These are phyloP conservation scores for Ceratopteris richardii DNA, from an alignment of 75 land plant species.

Conservation along the genomic window DNA sequence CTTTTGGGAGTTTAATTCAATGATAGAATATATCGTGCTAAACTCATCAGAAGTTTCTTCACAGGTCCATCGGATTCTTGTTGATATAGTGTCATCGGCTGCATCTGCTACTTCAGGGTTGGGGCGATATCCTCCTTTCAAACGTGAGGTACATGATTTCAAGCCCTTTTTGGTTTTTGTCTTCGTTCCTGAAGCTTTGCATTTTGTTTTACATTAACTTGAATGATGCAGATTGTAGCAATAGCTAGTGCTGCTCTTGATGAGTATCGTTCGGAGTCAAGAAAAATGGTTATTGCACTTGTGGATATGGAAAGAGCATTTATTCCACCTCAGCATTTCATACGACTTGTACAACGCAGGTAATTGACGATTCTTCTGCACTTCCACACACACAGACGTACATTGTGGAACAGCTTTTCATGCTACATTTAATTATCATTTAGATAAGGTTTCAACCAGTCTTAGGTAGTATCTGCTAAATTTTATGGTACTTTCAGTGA, in stretches of 20 bases:
- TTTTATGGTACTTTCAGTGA: no score
- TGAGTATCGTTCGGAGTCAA: conserved; percentile 71
- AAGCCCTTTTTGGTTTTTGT: no score
- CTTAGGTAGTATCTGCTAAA: no score
- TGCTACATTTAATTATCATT: no score
- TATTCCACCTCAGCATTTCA: conserved; percentile 99
- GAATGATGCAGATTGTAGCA: conserved; percentile 57
- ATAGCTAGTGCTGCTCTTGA: conserved; percentile 90
- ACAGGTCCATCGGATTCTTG: conserved; percentile 84
- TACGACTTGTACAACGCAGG: conserved; percentile 94
- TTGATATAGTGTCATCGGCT: conserved; percentile 86
- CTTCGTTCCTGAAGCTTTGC: no score
- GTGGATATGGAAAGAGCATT: conserved; percentile 99
- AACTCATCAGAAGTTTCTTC: no score
- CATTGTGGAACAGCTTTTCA: no score
- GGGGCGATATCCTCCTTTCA: conserved; percentile 93
- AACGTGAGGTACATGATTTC: conserved; percentile 73
- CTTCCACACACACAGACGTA: no score
- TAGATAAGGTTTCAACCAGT: no score
- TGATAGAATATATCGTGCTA: no score
- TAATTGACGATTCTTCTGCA: no score
- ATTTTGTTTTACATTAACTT: background rate
- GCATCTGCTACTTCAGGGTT: conserved; percentile 88
- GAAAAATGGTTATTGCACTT: conserved; percentile 92
- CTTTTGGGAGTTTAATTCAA: no score